Evolutionary conservation across 2,329 filamentous ascomycete species (phyloP).

Genomic region (Fusarium sp.): DNA sequence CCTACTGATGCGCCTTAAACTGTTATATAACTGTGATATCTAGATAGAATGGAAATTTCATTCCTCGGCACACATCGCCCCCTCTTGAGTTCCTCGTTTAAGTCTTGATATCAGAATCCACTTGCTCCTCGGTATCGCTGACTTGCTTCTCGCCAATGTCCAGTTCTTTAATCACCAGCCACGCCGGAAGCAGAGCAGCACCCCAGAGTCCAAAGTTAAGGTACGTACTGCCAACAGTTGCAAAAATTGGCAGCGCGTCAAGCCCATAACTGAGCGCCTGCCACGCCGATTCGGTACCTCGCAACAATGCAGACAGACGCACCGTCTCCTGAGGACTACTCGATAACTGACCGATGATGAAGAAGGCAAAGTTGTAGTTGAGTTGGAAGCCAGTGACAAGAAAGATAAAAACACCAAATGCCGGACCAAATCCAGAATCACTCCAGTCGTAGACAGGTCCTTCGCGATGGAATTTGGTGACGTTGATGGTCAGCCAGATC

Average conservation of each 20-base stretch:
- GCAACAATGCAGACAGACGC: constrained; percentile 69
- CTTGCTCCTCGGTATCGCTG: background rate
- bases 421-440: constrained; percentile 68
- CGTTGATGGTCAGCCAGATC: constrained; percentile 73
- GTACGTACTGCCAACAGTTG: constrained; percentile 70
- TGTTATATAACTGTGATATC: background rate
- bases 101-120: background rate
- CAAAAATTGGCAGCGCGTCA: constrained; percentile 68
- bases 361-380: constrained; percentile 78
- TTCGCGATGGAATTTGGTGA: constrained; percentile 66
- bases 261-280: constrained; percentile 76
- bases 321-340: constrained; percentile 69
- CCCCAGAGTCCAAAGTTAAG: constrained; percentile 75
- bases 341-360: constrained; percentile 72
- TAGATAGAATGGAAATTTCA: background rate
- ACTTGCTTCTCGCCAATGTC: background rate
- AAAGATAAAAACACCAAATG: constrained; percentile 73
- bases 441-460: constrained; percentile 72
- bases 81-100: background rate
- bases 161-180: constrained; percentile 60
- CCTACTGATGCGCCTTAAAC: constrained; percentile 45
- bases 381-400: constrained; percentile 73
- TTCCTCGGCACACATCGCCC: too few relatives aligned
- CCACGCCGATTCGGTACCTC: constrained; percentile 74
- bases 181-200: constrained; percentile 68